These are phyloP conservation scores for Cenchrus fungigraminus DNA, from an alignment of 176 grass and related monocot genomes.

Conservation along the genomic window DNA sequence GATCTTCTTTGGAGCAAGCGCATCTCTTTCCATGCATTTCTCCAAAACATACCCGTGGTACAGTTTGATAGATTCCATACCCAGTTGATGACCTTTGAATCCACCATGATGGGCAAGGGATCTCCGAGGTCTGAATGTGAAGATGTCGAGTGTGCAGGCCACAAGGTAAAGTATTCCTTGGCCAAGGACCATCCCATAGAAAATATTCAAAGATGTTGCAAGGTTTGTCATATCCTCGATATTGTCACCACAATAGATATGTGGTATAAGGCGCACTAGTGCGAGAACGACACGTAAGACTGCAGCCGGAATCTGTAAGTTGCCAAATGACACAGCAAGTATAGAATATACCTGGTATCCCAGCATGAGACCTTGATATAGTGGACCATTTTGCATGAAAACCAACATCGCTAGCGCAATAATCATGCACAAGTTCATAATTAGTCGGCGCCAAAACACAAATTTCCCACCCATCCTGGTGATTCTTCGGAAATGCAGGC, in stretches of 20 bases:
- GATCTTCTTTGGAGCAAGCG: conserved; percentile 11
- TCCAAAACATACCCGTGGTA: conserved; percentile 31
- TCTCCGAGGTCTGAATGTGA: conserved; percentile 8
- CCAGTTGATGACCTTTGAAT: background rate
- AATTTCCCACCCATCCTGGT: no score
- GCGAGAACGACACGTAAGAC: background rate
- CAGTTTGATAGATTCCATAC: background rate
- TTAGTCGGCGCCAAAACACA: background rate
- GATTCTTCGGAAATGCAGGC: background rate
- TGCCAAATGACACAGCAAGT: background rate
- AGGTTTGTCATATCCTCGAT: background rate
- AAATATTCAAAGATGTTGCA: background rate
- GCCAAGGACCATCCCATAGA: conserved; percentile 24
- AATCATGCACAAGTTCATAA: background rate
- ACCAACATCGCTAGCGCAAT: background rate
- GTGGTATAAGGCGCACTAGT: rapidly evolving
- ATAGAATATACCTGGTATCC: rapidly evolving
- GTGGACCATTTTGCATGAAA: background rate
- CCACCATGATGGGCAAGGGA: background rate
- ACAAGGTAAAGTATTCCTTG: conserved; percentile 28
- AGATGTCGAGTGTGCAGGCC: background rate
- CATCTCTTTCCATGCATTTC: conserved; percentile 13
- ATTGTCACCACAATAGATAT: background rate
- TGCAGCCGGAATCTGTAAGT: conserved; percentile 35
- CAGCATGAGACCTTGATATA: rapidly evolving